These are phyloP conservation scores for Babesia bovis DNA, from an alignment of 169 alveolate genomes.

Conservation along the genomic window DNA sequence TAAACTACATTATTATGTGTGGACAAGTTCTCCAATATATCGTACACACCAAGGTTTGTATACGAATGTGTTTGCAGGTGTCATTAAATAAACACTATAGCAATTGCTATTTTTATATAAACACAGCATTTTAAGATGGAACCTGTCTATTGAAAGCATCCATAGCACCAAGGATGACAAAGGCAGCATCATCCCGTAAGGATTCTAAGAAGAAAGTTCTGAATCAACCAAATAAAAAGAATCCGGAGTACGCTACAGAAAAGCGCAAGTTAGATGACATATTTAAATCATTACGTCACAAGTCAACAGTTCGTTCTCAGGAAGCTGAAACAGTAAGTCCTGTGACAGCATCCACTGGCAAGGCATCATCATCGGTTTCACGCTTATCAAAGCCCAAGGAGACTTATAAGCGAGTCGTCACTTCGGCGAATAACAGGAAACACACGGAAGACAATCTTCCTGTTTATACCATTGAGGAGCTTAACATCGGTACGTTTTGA, in stretches of 20 bases:
- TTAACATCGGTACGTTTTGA: conserved; percentile 70
- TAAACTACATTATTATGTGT: no score
- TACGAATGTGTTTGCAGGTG: no score
- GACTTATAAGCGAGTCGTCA: conserved; percentile 15
- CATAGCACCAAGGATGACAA: conserved; percentile 5
- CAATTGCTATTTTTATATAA: no score
- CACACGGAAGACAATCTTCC: conserved; percentile 76
- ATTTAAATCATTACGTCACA: conserved; percentile 14
- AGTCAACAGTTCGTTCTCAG: background rate
- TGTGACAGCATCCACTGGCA: background rate
- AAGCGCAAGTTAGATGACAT: conserved; percentile 9
- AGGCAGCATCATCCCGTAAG: background rate
- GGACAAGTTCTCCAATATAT: no score
- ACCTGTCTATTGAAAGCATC: background rate
- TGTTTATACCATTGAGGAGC: conserved; percentile 74
- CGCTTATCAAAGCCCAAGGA: background rate
- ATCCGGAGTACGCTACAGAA: conserved; percentile 2
- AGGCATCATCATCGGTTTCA: background rate
- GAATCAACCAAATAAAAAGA: background rate
- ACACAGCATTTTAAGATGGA: background rate
- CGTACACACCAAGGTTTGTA: background rate
- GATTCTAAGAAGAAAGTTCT: background rate
- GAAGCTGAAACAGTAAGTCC: background rate
- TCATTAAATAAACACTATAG: no score
- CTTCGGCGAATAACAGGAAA: conserved; percentile 21